Base-by-base conservation (phyloP, 495 filamentous ascomycete genomes). In the Penicillium alfredii region DNA sequence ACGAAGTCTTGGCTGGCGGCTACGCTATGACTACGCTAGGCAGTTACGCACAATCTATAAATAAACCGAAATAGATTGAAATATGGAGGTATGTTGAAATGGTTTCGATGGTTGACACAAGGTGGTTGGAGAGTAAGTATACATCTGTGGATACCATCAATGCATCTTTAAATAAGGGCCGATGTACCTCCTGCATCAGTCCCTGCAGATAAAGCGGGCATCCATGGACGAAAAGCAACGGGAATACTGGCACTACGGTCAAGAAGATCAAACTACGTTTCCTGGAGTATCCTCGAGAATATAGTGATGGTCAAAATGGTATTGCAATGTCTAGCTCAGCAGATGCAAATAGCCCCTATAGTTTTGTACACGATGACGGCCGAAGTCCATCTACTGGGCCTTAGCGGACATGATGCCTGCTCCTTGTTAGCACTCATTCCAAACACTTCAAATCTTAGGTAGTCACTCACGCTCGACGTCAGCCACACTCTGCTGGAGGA, bases 381-480 rank as follows among this genome's bases (percentile, higher is more conserved):
- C 41, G 35, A 44, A 42, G 43, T 56, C 55, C 53, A 61, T 64
- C 61, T 65, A 73, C 55, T 73, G 61, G 42, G 69, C 59, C 63
- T 75, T 76, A 45, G 72, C 49, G 28, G 72, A 45, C 60, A 76
- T 66, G 53, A 75, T 73, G 45, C 64, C 72, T 76, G 19, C 23
- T 33, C 47, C 14, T 15, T 3, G 38, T 70, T 50, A 72, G 65
- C 36, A 36, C 8, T 10, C 30, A 0, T 16, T 23, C 24, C 18
- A 6, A 23, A 13, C 10, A 8, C n/a, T n/a, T n/a, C n/a, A 36
- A 6, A 38, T 3, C 6, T 23, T 8, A 22, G 3, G 8, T 1
- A 9, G 26, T 39, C 23, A 79, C 88, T 71, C 73, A 97, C 92
- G 89, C 78, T 99, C 92, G 60, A 97, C 82, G 68, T 99, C 92